Percentiles rank a stretch among this genome's conserved stretches.
These are phyloP conservation scores for Barnettozyma californica DNA, from an alignment of 805 yeast genomes.

Conservation along the genomic window DNA sequence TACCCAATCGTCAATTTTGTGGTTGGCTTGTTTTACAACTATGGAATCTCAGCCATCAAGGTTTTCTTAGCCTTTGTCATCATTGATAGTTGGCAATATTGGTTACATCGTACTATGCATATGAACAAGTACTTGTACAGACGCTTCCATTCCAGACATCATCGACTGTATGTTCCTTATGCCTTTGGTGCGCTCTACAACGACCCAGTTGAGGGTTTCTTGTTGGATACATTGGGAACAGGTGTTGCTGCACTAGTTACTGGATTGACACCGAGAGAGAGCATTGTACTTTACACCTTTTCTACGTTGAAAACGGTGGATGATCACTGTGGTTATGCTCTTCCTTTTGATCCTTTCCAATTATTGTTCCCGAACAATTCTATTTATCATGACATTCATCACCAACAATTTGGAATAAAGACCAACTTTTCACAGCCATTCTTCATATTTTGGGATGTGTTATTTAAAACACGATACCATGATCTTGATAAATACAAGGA, in stretches of 20 bases:
- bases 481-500: conserved; percentile 59
- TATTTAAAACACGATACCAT: conserved; percentile 67
- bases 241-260: conserved; percentile 70
- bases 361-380: conserved; percentile 89
- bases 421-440: conserved; percentile 94
- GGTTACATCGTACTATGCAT: conserved; percentile 88
- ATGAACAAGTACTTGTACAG: conserved; percentile 68
- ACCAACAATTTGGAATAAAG: conserved; percentile 92
- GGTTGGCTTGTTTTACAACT: conserved; percentile 49
- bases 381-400: conserved; percentile 95
- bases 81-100: conserved; percentile 94
- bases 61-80: conserved; percentile 60
- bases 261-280: conserved; percentile 70
- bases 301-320: conserved; percentile 96
- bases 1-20: conserved; percentile 31
- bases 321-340: conserved; percentile 96
- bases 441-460: conserved; percentile 86
- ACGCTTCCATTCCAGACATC: conserved; percentile 90
- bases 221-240: conserved; percentile 88
- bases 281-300: conserved; percentile 68
- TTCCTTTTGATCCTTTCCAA: conserved; percentile 91
- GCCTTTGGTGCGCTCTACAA: conserved; percentile 96
- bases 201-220: conserved; percentile 89
- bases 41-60: conserved; percentile 56
- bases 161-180: conserved; percentile 89